Evolutionary conservation across 1,284 basidiomycete species (phyloP).

Genomic region (Mycosarcoma mackinlayi): DNA sequence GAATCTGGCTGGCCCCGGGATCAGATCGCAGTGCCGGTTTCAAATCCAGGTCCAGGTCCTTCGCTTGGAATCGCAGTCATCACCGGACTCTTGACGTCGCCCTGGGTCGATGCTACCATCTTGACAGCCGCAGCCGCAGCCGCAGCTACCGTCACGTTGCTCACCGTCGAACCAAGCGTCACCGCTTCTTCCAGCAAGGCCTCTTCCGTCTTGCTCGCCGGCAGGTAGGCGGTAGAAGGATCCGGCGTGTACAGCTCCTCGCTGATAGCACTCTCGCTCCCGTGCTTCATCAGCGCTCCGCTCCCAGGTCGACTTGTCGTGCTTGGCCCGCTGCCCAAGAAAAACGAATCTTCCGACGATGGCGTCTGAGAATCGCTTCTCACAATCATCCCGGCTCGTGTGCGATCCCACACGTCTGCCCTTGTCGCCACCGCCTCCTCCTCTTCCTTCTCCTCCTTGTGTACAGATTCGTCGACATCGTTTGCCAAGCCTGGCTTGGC

Average conservation of each 20-base stretch:
- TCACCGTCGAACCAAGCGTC: slow-evolving; percentile 14
- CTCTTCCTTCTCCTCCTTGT: neutral
- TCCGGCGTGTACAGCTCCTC: slow-evolving; percentile 48
- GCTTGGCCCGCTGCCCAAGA: slow-evolving; percentile 37
- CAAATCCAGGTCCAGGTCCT: neutral
- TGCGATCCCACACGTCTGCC: slow-evolving; percentile 18
- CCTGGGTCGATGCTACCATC: slow-evolving; percentile 1
- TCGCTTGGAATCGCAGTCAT: slow-evolving; percentile 12
- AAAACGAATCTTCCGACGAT: slow-evolving; percentile 41
- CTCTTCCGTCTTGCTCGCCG: slow-evolving; percentile 15
- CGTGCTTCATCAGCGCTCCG: slow-evolving; percentile 40
- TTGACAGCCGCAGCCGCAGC: slow-evolving; percentile 4
- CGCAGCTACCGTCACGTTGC: slow-evolving; percentile 7
- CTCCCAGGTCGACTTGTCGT: slow-evolving; percentile 29
- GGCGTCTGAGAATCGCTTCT: slow-evolving; percentile 45
- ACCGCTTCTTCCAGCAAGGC: slow-evolving; percentile 8
- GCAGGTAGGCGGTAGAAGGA: slow-evolving; percentile 28
- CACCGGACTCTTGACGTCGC: slow-evolving; percentile 1
- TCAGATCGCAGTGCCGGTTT: neutral
- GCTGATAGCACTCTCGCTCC: slow-evolving; percentile 46
- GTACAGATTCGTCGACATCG: neutral
- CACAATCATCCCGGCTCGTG: slow-evolving; percentile 13
- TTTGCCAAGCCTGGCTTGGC: neutral
- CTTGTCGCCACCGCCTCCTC: neutral
- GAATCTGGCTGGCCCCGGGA: no score